These are phyloP conservation scores for Malus asiatica DNA, from an alignment of 306 rosid species.

Conservation along the genomic window DNA sequence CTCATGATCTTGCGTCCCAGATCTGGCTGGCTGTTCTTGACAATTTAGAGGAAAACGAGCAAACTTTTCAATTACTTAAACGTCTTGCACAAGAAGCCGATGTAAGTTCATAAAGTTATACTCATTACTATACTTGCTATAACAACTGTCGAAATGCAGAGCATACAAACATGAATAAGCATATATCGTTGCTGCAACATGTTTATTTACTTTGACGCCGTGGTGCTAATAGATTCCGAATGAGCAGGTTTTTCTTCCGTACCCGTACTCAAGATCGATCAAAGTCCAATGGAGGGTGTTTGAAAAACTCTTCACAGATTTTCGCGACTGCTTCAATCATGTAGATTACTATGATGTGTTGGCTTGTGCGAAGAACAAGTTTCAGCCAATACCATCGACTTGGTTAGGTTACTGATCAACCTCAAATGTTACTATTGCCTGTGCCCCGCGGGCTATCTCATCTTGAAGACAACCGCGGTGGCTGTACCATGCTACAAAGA, in stretches of 20 bases:
- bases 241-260: constrained; percentile 70
- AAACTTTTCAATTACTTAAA: constrained; percentile 53
- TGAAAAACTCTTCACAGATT: constrained; percentile 82
- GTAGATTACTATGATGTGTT: constrained; percentile 59
- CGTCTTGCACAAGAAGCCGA: constrained; percentile 65
- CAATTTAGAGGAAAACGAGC: constrained; percentile 56
- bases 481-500: background rate
- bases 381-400: constrained; percentile 68
- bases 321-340: constrained; percentile 65
- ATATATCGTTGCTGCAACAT: background rate
- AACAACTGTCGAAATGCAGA: background rate
- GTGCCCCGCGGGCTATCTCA: background rate
- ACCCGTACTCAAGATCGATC: constrained; percentile 55
- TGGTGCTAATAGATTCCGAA: background rate
- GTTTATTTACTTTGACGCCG: background rate
- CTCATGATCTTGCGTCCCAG: constrained; percentile 60
- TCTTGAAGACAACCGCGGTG: background rate
- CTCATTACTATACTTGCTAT: background rate
- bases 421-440: background rate
- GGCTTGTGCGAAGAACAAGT: constrained; percentile 69
- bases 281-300: constrained; percentile 82
- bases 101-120: constrained; percentile 34
- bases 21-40: constrained; percentile 76
- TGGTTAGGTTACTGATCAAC: constrained; percentile 61
- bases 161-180: background rate